A percentile compares a stretch with the other conserved stretches of the same genome.
phyloP scores from a whole-genome alignment of 495 filamentous ascomycete species.

The Penicillium nucicola region DNA sequence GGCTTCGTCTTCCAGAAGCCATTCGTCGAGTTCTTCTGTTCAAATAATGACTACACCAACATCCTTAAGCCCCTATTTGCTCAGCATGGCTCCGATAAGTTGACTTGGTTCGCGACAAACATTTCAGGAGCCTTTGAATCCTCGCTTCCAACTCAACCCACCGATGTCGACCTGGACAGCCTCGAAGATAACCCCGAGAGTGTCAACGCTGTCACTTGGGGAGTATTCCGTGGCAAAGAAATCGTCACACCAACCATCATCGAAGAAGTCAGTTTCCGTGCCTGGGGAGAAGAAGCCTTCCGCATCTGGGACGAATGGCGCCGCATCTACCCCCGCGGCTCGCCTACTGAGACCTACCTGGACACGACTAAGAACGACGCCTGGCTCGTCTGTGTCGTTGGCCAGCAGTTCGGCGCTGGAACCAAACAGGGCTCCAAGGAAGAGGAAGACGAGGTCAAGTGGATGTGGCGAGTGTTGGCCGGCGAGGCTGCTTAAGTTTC shows the following conservation, averaged over 20 bases:
- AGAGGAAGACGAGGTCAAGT: conserved; percentile 42
- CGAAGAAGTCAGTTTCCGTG: conserved; percentile 89
- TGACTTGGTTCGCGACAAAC: conserved; percentile 87
- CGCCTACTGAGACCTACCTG: conserved; percentile 65
- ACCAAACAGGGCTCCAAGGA: conserved; percentile 39
- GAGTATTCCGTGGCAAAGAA: conserved; percentile 92
- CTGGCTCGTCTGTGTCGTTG: conserved; percentile 90
- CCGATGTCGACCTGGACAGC: conserved; percentile 34
- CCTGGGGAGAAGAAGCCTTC: conserved; percentile 96
- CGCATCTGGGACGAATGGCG: conserved; percentile 94
- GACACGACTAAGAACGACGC: conserved; percentile 60
- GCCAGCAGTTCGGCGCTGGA: conserved; percentile 67
- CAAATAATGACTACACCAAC: conserved; percentile 61
- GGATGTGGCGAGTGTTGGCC: conserved; percentile 42
- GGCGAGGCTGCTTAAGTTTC: conserved; percentile 18
- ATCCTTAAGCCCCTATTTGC: conserved; percentile 59
- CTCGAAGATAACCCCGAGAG: conserved; percentile 41
- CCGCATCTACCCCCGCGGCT: conserved; percentile 69
- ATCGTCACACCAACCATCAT: conserved; percentile 98
- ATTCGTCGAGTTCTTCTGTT: conserved; percentile 93
- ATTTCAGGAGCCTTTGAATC: conserved; percentile 65
- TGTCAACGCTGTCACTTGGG: conserved; percentile 97
- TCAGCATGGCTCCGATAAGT: conserved; percentile 53
- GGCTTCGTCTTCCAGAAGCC: conserved; percentile 98
- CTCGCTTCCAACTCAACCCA: conserved; percentile 42